Base-by-base conservation (phyloP, 441 rosid species). In the Gossypium trilobum region DNA sequence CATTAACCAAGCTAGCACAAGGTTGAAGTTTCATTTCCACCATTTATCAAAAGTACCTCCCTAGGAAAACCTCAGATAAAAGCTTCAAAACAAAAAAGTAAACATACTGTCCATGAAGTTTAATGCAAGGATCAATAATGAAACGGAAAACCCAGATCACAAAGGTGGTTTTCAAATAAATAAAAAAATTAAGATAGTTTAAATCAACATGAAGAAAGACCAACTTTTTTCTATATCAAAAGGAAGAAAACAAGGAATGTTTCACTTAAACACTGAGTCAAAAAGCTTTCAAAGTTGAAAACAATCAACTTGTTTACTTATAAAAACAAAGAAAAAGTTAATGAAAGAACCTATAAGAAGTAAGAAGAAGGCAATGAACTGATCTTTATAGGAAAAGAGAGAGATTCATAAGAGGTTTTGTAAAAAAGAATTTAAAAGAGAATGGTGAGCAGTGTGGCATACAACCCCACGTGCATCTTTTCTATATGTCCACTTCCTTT, bases 381-480 rank as follows among this genome's bases (percentile, higher is more conserved):
- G 72, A 57, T 60, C 71, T 75, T 63, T 17, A 63, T 13, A 55
- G 42, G 42, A 54, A 14, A 50, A 16, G 57, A 52, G 22, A 52
- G 57, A 17, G 8, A 52, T 17, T 52, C 23, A 52, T 16, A 52
- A 16, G 22, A 52, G 22, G 10, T 20, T 14, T 16, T 16, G 57
- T 17, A 52, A 52, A 52, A 16, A 77, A 48, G 81, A 72, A 57
- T 56, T 56, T 56, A 78, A 79, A 73, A 72, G 66, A 69, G 79
- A 77, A 66, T 65, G 65, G 82, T 74, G 75, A 73, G 71, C 75
- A 36, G 57, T 59, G 68, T 70, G 77, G 83, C 83, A 82, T 82
- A 79, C 84, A 81, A 72, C 36, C 57, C 79, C 88, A 82, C 82
- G 83, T 81, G 88, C 86, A 29, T 39, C 76, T 72, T 78, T 66